Percentiles rank a stretch among this genome's conserved stretches.
phyloP scores from a whole-genome alignment of 164 flowering plant species.

The Magnolia officinalis region DNA sequence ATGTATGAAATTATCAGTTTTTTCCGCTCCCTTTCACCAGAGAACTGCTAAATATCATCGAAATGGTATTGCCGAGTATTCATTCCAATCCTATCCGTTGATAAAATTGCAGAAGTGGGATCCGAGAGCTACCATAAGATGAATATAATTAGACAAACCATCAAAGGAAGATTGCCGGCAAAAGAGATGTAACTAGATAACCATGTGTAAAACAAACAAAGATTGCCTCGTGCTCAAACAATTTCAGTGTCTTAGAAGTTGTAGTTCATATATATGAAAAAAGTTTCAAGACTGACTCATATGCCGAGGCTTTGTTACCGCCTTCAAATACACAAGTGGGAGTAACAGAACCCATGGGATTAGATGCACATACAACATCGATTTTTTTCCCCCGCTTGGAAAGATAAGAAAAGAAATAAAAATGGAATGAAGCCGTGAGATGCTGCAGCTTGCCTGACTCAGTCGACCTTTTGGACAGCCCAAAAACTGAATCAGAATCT shows the following conservation, averaged over 20 bases:
- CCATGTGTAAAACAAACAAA: background rate
- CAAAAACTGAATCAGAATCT: slow-evolving; percentile 53
- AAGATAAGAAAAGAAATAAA: background rate
- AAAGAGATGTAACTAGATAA: too few relatives aligned
- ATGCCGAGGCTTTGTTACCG: slow-evolving; percentile 4
- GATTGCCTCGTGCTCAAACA: slow-evolving; percentile 1
- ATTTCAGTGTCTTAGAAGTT: slow-evolving; percentile 9
- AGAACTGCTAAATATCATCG: too few relatives aligned
- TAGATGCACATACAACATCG: slow-evolving; percentile 11
- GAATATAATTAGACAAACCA: too few relatives aligned
- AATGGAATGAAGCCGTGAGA: background rate
- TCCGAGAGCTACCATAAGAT: too few relatives aligned
- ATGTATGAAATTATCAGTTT: too few relatives aligned
- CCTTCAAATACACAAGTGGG: background rate
- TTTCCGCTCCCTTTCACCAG: too few relatives aligned
- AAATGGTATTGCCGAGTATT: too few relatives aligned
- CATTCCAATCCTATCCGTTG: too few relatives aligned
- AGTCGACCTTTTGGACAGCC: background rate
- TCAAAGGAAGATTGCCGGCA: too few relatives aligned
- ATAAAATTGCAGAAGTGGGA: too few relatives aligned
- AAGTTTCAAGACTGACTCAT: background rate
- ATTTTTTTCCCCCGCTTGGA: slow-evolving; percentile 2
- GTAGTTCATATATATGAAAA: slow-evolving; percentile 6
- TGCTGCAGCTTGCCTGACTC: background rate
- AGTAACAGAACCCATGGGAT: background rate